phyloP scores from a whole-genome alignment of 345 rosid species.

The Dipteronia dyeriana region DNA sequence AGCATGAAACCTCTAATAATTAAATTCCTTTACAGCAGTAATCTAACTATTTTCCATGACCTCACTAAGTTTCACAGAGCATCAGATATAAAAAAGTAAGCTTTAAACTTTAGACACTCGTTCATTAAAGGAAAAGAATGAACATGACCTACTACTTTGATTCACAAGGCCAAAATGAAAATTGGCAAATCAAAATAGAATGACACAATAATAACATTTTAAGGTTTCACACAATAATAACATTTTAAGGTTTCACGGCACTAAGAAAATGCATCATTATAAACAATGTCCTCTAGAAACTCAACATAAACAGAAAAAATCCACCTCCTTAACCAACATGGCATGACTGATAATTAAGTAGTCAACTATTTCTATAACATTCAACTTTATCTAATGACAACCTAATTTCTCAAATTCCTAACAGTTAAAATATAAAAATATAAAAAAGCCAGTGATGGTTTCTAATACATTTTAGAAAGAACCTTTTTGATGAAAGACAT shows the following conservation, averaged over 20 bases:
- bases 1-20: neutral
- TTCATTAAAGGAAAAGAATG: neutral
- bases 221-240: neutral
- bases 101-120: neutral
- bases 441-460: neutral
- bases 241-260: neutral
- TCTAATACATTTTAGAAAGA: neutral
- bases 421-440: neutral
- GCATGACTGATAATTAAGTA: neutral
- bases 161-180: neutral
- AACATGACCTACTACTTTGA: neutral
- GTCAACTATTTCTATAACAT: no score
- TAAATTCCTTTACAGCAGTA: neutral
- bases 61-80: neutral
- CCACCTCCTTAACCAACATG: neutral
- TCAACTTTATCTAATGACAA: no score
- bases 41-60: conserved; percentile 10
- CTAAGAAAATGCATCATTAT: neutral
- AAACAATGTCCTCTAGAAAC: neutral
- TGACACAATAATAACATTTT: neutral
- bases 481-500: neutral
- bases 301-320: neutral
- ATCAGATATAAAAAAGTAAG: neutral
- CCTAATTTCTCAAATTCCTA: neutral
- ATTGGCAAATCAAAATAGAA: neutral